Evolutionary conservation across 2,329 filamentous ascomycete species (phyloP), one percentile per base, ranked within the genome.

Genomic region (Sporothrix pseudoabietina): DNA sequence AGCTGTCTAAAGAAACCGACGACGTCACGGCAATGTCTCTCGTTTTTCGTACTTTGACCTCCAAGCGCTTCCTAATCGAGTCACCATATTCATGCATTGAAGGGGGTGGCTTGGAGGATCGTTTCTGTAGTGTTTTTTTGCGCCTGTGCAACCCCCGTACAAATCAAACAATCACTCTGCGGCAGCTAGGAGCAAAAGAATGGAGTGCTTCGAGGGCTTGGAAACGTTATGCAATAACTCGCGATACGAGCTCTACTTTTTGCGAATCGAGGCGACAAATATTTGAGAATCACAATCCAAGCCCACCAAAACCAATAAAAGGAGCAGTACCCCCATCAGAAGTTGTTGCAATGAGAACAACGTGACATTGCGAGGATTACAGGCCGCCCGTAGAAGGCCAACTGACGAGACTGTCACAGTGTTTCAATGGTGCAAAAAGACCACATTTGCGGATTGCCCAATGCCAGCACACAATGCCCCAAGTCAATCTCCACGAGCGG

Each of bases 31-130:
- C 22, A 66, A 5, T 2, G 35, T 4, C 6, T 35, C 16, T 7
- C 32, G 26, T 4, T n/a, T 44, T 26, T 52, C 44, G 14, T n/a
- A 10, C 8, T 7, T 5, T 49, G 19, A 19, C 7, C 32, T 49
- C 30, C 41, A 19, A 39, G 12, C 63, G 26, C 39, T 26, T 71
- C 69, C 69, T 3, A 22, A 63, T 71, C 35, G 57, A 35, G 69
- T 8, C 19, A 4, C 44, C 57, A 71, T 41, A 59, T 65, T 61
- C 49, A 74, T 72, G 72, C 69, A 74, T 72, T 59, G 63, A 72
- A 71, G 69, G 72, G 63, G 72, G 72, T 74, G 69, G 72, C 72
- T 71, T 69, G 65, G 55, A 61, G 39, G 69, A 49, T 57, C 68
- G 1, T 55, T 14, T 54, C 26, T 22, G 71, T 49, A n/a, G 49